phyloP scores from a whole-genome alignment of 805 yeast genomes.

The Blastobotrys parvus region DNA sequence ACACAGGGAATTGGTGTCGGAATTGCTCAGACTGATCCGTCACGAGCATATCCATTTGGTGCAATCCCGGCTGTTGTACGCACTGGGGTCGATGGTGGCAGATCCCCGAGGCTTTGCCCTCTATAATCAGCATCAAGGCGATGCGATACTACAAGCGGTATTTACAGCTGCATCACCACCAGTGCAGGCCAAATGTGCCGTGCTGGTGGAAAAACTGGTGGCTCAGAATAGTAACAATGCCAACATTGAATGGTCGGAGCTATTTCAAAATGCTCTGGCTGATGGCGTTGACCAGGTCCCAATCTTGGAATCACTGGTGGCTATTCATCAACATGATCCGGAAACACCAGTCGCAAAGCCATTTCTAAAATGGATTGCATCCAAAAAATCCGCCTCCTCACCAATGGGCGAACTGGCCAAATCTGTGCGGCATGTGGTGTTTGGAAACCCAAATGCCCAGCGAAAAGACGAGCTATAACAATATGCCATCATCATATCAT shows the following conservation, averaged over 20 bases:
- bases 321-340: background rate
- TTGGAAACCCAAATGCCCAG: conserved; percentile 69
- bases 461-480: conserved; percentile 43
- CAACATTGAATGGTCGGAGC: conserved; percentile 2
- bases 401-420: conserved; percentile 10
- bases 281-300: background rate
- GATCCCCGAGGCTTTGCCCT: conserved; percentile 13
- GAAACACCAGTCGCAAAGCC: conserved; percentile 1
- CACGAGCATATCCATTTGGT: conserved; percentile 12
- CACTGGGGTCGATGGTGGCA: conserved; percentile 19
- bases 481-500: no score
- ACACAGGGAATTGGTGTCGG: conserved; percentile 3
- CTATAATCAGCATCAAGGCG: conserved; percentile 3
- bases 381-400: background rate
- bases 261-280: conserved; percentile 8
- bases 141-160: background rate
- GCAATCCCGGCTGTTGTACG: conserved; percentile 17
- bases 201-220: background rate
- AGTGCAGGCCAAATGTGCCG: conserved; percentile 5
- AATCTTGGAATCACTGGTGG: conserved; percentile 1
- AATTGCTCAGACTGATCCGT: conserved; percentile 5
- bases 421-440: conserved; percentile 52
- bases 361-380: conserved; percentile 4
- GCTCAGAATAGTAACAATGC: background rate
- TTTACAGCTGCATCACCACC: background rate